Percentiles rank a stretch among this genome's conserved stretches.
Conservation (phyloP, 495 filamentous ascomycete genomes). For the Oidiodendron maius region DNA sequence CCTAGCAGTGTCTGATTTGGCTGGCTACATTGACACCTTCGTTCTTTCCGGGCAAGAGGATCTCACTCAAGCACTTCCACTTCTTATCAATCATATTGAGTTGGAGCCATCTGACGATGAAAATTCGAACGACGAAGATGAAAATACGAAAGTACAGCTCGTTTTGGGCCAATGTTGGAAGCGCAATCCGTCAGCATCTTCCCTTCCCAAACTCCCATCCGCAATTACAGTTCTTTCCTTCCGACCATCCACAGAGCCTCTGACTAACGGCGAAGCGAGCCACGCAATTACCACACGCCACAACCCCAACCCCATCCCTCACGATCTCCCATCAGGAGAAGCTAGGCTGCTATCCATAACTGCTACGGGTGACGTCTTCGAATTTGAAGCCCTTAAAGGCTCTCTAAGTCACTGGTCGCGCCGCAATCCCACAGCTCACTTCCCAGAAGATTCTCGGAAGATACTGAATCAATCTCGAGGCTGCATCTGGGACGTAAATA, state of each 20-base stretch:
- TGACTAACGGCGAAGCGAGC: constrained; percentile 27
- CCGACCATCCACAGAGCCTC: constrained; percentile 40
- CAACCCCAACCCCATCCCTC: constrained; percentile 40
- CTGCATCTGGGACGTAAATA: constrained; percentile 71
- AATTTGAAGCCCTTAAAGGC: constrained; percentile 71
- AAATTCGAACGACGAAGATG: constrained; percentile 27
- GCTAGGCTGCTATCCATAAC: constrained; percentile 71
- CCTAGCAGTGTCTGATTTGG: constrained; percentile 71
- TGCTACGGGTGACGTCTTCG: constrained; percentile 64
- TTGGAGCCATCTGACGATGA: constrained; percentile 37
- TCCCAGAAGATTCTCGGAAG: constrained; percentile 65
- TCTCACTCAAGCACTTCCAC: constrained; percentile 14
- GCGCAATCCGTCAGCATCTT: constrained; percentile 56
- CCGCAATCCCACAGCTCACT: constrained; percentile 65
- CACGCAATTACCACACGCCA: constrained; percentile 41
- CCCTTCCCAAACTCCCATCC: constrained; percentile 72
- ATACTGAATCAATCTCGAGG: constrained; percentile 76
- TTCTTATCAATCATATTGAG: constrained; percentile 18
- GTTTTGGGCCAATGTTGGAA: constrained; percentile 52
- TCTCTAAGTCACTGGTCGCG: constrained; percentile 78
- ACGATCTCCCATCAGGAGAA: constrained; percentile 35
- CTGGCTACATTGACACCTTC: constrained; percentile 85
- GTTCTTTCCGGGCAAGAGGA: constrained; percentile 54
- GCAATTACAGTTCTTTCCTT: constrained; percentile 71
- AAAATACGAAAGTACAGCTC: constrained; percentile 5